Percentiles rank a stretch among this genome's conserved stretches.
These are phyloP conservation scores for Blastocystis sp. DNA, from an alignment of 352 stramenopile genomes.

Conservation along the genomic window DNA sequence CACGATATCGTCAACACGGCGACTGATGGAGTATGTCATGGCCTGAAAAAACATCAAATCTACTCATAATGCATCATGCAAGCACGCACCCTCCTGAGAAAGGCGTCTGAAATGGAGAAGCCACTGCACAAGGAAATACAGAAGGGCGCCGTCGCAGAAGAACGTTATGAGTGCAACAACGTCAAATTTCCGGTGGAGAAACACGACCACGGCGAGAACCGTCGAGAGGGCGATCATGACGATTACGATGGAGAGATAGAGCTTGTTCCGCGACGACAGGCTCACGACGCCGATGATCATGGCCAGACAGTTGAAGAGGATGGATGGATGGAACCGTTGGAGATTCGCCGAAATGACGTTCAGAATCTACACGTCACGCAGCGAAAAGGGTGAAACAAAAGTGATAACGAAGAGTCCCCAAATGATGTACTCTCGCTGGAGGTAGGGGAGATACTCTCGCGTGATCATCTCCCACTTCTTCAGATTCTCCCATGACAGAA, in stretches of 20 bases:
- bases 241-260: conserved; percentile 11
- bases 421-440: conserved; percentile 44
- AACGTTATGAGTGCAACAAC: neutral
- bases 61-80: neutral
- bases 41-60: conserved; percentile 53
- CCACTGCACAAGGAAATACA: conserved; percentile 20
- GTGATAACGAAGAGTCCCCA: conserved; percentile 3
- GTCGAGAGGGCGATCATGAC: neutral
- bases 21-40: conserved; percentile 61
- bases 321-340: neutral
- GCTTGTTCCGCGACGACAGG: conserved; percentile 12
- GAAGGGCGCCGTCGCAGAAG: conserved; percentile 16
- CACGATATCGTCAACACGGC: conserved; percentile 9
- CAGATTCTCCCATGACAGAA: conserved; percentile 64
- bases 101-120: conserved; percentile 5
- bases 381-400: neutral
- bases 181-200: neutral
- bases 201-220: neutral
- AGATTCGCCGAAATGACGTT: conserved; percentile 2
- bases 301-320: neutral
- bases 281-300: conserved; percentile 39
- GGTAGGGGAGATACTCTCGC: conserved; percentile 8
- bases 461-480: conserved; percentile 36
- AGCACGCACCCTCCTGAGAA: neutral
- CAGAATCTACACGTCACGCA: conserved; percentile 3